Conservation (phyloP, 139 green algal species). For the Chlamydomonas eustigma region DNA sequence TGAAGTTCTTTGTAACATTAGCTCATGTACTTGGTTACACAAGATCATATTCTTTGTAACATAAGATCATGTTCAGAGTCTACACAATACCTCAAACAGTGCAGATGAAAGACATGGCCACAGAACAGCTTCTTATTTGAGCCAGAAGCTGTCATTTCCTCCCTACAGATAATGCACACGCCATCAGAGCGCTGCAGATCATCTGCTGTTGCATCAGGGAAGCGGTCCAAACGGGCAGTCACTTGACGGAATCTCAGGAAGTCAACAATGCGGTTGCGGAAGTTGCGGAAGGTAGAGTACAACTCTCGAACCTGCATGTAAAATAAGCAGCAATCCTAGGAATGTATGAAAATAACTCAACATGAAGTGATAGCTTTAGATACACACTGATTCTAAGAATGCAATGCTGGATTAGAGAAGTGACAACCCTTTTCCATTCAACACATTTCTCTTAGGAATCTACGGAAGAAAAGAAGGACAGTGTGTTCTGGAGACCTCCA, state of each 20-base stretch:
- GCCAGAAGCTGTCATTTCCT: slow-evolving; percentile 29
- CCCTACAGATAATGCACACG: slow-evolving; percentile 95
- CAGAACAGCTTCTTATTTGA: slow-evolving; percentile 91
- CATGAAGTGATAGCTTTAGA: too few relatives aligned
- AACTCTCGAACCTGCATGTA: slow-evolving; percentile 76
- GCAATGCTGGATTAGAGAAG: too few relatives aligned
- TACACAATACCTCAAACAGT: slow-evolving; percentile 77
- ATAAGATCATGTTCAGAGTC: background rate
- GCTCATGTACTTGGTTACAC: background rate
- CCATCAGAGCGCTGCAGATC: slow-evolving; percentile 83
- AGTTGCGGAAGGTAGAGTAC: slow-evolving; percentile 95
- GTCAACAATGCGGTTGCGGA: slow-evolving; percentile 79
- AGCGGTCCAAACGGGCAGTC: slow-evolving; percentile 90
- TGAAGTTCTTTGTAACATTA: background rate
- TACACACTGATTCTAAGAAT: too few relatives aligned
- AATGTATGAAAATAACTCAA: too few relatives aligned
- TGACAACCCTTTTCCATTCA: too few relatives aligned
- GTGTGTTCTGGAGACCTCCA: too few relatives aligned
- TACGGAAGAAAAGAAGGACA: too few relatives aligned
- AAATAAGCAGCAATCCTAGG: too few relatives aligned
- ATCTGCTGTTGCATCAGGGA: slow-evolving; percentile 81
- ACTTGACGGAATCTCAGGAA: slow-evolving; percentile 93
- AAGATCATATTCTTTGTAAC: background rate
- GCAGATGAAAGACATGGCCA: slow-evolving; percentile 91
- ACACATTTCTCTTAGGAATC: too few relatives aligned